Evolutionary conservation across 768 basidiomycete genomes (phyloP).

Genomic region (Leccinum incarnatum): DNA sequence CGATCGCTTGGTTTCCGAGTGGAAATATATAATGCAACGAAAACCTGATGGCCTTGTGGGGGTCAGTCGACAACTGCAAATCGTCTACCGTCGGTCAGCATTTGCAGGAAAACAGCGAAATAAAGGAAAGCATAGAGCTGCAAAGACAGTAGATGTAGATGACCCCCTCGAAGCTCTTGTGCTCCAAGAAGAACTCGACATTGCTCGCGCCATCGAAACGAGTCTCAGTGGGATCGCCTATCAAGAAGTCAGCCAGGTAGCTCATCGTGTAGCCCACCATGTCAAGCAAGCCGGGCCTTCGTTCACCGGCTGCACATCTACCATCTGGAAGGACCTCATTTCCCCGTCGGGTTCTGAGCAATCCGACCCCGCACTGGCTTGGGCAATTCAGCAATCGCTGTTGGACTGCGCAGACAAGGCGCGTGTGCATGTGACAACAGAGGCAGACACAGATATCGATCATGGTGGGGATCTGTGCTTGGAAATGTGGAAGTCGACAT

Average conservation of each 20-base stretch:
- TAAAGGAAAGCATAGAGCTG: conserved; percentile 3
- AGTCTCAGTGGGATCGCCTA: conserved; percentile 36
- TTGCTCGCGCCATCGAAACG: conserved; percentile 46
- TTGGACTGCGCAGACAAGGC: conserved; percentile 12
- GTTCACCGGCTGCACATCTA: conserved; percentile 1
- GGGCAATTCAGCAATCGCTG: conserved; percentile 32
- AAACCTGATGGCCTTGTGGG: conserved; percentile 24
- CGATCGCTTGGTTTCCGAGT: conserved; percentile 31
- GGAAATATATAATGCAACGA: conserved; percentile 27
- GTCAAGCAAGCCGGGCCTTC: conserved; percentile 6
- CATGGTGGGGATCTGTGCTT: conserved; percentile 10
- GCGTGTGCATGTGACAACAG: background rate
- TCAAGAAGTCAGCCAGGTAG: conserved; percentile 3
- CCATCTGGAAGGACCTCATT: conserved; percentile 11
- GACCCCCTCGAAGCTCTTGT: conserved; percentile 16
- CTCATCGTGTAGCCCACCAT: conserved; percentile 6
- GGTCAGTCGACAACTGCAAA: conserved; percentile 36
- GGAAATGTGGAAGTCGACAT: background rate
- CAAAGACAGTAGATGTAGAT: conserved; percentile 5
- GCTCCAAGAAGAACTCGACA: conserved; percentile 39
- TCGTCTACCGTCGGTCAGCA: conserved; percentile 38
- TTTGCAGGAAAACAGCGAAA: background rate
- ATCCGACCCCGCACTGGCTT: conserved; percentile 24
- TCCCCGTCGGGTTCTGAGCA: conserved; percentile 1
- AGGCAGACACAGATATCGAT: background rate